phyloP scores from a whole-genome alignment of 345 rosid species.

The Excoecaria cochinchinensis region DNA sequence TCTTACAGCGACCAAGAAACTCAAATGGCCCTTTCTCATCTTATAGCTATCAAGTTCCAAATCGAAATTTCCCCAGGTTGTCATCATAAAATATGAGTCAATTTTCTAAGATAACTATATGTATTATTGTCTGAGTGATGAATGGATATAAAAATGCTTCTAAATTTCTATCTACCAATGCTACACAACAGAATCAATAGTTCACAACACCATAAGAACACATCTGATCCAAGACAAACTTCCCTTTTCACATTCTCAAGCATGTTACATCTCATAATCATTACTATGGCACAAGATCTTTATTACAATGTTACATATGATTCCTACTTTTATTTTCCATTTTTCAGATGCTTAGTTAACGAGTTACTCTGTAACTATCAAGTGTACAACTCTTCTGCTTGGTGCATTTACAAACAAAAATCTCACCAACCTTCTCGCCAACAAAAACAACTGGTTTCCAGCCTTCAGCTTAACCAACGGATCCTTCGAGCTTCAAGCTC shows the following conservation, averaged over 20 bases:
- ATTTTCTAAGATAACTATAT: no score
- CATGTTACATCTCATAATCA: neutral
- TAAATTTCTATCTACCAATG: no score
- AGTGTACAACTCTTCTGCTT: neutral
- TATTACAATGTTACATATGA: slow-evolving; percentile 5
- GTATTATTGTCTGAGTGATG: no score
- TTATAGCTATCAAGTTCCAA: no score
- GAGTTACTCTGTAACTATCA: neutral
- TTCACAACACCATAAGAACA: no score
- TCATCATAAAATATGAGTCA: no score
- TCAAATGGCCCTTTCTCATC: no score
- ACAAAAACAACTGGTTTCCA: no score
- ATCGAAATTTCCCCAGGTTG: no score
- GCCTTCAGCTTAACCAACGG: slow-evolving; percentile 62
- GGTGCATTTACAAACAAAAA: slow-evolving; percentile 9
- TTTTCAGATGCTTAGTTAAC: neutral
- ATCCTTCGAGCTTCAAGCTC: slow-evolving; percentile 94
- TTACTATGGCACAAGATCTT: neutral
- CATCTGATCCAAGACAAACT: neutral
- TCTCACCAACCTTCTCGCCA: neutral
- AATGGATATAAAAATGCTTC: no score
- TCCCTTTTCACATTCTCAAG: neutral
- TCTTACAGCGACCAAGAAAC: no score
- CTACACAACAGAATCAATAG: no score
- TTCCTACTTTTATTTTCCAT: neutral